Conservation (phyloP, 2,329 filamentous ascomycete genomes). For the Fusarium abutilonis region DNA sequence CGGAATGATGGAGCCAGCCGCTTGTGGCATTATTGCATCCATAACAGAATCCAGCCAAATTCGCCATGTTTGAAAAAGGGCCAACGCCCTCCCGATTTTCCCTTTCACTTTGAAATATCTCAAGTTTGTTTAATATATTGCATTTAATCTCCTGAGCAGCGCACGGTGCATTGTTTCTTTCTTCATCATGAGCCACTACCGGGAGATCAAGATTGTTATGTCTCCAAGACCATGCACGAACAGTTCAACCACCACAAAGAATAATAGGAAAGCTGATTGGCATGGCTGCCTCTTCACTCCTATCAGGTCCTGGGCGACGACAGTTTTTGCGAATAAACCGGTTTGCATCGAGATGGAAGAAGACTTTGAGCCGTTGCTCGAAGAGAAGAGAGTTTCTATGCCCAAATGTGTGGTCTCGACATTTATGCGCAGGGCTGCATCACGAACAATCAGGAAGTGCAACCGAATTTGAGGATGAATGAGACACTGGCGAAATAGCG, state of each 20-base stretch:
- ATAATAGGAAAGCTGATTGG: constrained; percentile 12
- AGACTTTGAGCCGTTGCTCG: constrained; percentile 41
- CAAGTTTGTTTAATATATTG: background rate
- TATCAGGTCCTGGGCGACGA: constrained; percentile 25
- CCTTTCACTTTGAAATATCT: background rate
- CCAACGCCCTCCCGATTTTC: background rate
- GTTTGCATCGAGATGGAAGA: constrained; percentile 17
- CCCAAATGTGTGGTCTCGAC: constrained; percentile 56
- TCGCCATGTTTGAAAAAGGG: constrained; percentile 25
- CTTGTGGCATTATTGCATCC: constrained; percentile 5
- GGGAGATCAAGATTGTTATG: constrained; percentile 35
- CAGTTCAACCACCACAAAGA: background rate
- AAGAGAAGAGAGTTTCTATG: constrained; percentile 22
- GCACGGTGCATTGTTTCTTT: background rate
- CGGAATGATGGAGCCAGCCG: constrained; percentile 36
- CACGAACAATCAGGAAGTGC: constrained; percentile 51
- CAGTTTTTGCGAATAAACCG: constrained; percentile 9
- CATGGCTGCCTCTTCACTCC: constrained; percentile 25
- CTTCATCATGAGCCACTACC: constrained; percentile 21
- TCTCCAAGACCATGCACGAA: constrained; percentile 7
- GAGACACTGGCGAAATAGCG: background rate
- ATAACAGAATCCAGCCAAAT: background rate
- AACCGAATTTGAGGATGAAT: constrained; percentile 42
- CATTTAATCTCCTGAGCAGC: constrained; percentile 18
- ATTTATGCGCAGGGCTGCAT: constrained; percentile 56